Base-by-base conservation (phyloP, 2,329 filamentous ascomycete species). In the Aspergillus phoenicis region DNA sequence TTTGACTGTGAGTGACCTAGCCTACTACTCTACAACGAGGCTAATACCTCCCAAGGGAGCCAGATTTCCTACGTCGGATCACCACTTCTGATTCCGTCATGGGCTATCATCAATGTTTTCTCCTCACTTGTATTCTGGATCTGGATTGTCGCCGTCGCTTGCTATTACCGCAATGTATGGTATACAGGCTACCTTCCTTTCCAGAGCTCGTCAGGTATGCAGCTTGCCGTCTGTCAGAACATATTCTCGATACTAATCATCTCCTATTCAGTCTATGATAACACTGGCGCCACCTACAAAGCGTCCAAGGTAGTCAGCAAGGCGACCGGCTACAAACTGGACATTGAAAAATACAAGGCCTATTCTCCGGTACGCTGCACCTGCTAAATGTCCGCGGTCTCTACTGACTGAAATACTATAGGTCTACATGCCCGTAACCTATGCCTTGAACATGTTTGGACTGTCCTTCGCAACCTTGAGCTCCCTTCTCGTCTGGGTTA, bases 61-160 rank as follows among this genome's bases (percentile, higher is more conserved):
- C 69, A 71, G 30, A 60, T 71, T 5, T 68, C 68, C 1, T 71
- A 70, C 17, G 63, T 70, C 5, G 65, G 65, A 1, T 70, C 68
- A 13, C 88, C 87, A 15, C 75, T 90, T 20, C 85, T 90, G 36
- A 85, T 87, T 7, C 88, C 88, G 8, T 89, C 87, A 81, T 85
- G 87, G 73, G 88, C 88, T 5, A 89, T 90, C 62, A 84, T 86
- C 58, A 91, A 91, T 70, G 89, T 87, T 0, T 77, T 88, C 28
- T 83, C 88, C 47, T 86, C 87, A n/a, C 82, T 89, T 11, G 79
- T 88, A 1, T 57, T 83, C 2, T 90, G 89, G 72, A 89, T 85
- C 63, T 81, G 89, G 57, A 70, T 88, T 15, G 75, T 82, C 5
- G 79, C 84, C 0, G 80, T 84, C 0, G 74, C 82, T 10, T 76